A percentile compares a stretch with the other conserved stretches of the same genome.
Conservation (phyloP, 805 yeast species). For the Saccharomyces mikatae region DNA sequence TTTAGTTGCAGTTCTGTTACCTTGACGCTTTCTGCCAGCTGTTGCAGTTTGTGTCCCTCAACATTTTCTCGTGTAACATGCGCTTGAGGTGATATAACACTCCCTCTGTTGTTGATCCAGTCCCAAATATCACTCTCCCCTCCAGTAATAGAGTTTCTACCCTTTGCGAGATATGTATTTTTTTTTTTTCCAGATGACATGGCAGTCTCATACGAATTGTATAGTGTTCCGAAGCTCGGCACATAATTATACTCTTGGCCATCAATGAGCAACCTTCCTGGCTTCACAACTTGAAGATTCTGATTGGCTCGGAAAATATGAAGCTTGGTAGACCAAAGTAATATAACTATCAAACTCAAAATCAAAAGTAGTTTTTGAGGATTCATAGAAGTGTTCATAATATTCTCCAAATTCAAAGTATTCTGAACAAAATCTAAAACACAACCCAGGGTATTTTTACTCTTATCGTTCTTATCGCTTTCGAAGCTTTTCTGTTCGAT, state of each 20-base stretch:
- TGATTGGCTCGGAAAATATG: conserved; percentile 3
- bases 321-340: conserved; percentile 7
- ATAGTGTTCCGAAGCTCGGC: conserved; percentile 35
- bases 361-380: conserved; percentile 7
- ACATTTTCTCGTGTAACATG: background rate
- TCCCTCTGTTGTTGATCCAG: background rate
- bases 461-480: background rate
- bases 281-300: conserved; percentile 14
- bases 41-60: conserved; percentile 16
- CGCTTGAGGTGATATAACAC: background rate
- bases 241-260: conserved; percentile 34
- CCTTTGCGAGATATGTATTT: background rate
- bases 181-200: background rate
- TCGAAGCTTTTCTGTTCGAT: background rate
- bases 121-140: background rate
- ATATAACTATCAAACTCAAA: conserved; percentile 3
- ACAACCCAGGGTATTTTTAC: background rate
- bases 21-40: conserved; percentile 21
- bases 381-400: background rate
- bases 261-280: conserved; percentile 27
- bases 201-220: conserved; percentile 14
- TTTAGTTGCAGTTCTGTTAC: conserved; percentile 22
- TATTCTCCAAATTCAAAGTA: background rate
- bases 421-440: background rate
- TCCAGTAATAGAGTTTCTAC: background rate